Evolutionary conservation across 345 rosid species (phyloP), one percentile per base, ranked within the genome.

Genomic region (Anastatica hierochuntica): DNA sequence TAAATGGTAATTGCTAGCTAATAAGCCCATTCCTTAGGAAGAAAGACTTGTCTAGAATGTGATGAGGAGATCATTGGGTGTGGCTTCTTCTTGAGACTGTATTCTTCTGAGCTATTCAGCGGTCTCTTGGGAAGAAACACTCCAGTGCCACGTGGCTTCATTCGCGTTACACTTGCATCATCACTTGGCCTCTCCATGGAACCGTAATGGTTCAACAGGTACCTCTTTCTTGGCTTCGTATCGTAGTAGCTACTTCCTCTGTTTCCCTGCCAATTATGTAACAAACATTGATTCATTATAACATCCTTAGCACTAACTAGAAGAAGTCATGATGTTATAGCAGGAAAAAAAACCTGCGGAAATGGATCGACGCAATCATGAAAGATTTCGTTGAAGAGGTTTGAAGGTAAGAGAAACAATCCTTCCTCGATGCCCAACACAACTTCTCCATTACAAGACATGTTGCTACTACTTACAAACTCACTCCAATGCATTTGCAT

Each of bases 21-120:
- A 50, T 65, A 65, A 43, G 29, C 35, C 70, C 70, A 65, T 49
- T 65, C 70, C 48, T 65, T 65, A 2, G 64, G 64, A 57, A 65
- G 70, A 49, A 65, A 65, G 14, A 65, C 26, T 43, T 65, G 53
- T 65, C 26, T 65, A 8, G 58, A 42, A 42, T 35, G 46, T 49
- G 69, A 64, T n/a, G n/a, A n/a, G 15, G 63, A 56, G 40, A 8
- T 43, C 10, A 42, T 36, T 6, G 63, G 39, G 34, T 49, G 13
- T 49, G 46, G 38, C 58, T 57, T 56, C 39, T 42, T 55, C 57
- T 40, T 42, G 21, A 13, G 49, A 16, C 37, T 56, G 31, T 48
- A 56, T 33, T 57, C 58, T 42, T 57, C 12, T 34, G 33, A 10
- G 39, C 33, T 49, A 49, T 23, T 41, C 46, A 15, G 39, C 1